Percentiles rank a stretch among this genome's conserved stretches.
These are phyloP conservation scores for Marchantia polymorpha DNA, from an alignment of 225 moss, liverwort and hornwort genomes.

Conservation along the genomic window DNA sequence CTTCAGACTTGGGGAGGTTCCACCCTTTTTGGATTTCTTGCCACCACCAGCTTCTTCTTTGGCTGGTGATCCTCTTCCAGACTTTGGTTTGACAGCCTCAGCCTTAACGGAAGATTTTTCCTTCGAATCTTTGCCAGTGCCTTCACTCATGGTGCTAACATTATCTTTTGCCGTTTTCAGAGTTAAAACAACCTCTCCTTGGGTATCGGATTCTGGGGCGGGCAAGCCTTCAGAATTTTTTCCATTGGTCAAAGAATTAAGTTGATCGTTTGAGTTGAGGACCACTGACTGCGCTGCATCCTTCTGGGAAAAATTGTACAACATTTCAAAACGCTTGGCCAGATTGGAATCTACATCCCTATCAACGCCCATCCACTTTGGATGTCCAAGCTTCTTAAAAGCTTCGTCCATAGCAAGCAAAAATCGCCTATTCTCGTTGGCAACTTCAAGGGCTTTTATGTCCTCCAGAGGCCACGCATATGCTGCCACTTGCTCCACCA, in stretches of 20 bases:
- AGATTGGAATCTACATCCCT: conserved; percentile 22
- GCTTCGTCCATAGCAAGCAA: conserved; percentile 55
- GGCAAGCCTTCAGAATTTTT: neutral
- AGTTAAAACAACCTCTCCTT: neutral
- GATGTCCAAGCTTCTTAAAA: conserved; percentile 60
- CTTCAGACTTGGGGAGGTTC: neutral
- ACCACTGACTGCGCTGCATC: conserved; percentile 18
- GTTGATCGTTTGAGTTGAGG: neutral
- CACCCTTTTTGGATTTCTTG: neutral
- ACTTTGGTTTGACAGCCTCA: neutral
- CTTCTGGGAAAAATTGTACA: conserved; percentile 25
- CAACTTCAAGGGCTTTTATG: conserved; percentile 59
- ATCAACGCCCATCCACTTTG: conserved; percentile 31
- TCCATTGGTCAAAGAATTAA: neutral
- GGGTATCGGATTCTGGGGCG: neutral
- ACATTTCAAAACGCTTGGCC: conserved; percentile 24
- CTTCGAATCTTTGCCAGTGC: neutral
- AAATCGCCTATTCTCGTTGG: conserved; percentile 46
- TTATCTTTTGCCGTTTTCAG: neutral
- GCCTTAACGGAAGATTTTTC: neutral
- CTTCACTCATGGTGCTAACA: neutral
- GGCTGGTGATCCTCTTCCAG: neutral
- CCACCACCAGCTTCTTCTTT: neutral
- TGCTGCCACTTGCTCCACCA: conserved; percentile 80
- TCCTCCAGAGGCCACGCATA: conserved; percentile 62